phyloP scores from a whole-genome alignment of 306 rosid species.

The Vicia sativa region DNA sequence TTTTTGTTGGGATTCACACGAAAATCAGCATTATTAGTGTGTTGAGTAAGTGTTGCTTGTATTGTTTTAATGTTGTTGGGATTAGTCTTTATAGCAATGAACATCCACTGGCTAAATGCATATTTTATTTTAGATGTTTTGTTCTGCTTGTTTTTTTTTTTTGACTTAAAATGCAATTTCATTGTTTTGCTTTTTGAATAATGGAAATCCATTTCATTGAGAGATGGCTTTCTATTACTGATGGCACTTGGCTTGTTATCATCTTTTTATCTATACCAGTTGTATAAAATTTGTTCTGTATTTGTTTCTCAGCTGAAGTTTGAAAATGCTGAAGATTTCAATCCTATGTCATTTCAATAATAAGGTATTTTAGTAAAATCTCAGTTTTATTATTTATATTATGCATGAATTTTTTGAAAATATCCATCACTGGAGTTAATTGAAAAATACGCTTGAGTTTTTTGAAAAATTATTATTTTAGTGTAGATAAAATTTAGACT shows the following conservation, averaged over 20 bases:
- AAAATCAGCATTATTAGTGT: no score
- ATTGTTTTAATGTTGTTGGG: no score
- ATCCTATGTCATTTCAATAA: constrained; percentile 93
- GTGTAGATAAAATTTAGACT: no score
- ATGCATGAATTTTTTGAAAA: no score
- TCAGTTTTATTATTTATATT: background rate
- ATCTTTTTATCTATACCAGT: background rate
- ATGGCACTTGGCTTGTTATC: background rate
- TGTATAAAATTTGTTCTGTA: background rate
- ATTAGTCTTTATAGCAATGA: no score
- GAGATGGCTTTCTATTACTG: background rate
- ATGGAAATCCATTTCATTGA: background rate
- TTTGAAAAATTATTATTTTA: no score
- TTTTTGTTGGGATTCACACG: no score
- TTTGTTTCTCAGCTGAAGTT: constrained; percentile 60
- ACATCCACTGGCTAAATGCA: no score
- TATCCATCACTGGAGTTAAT: no score
- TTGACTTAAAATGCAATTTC: no score
- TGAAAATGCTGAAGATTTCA: constrained; percentile 82
- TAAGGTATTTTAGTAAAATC: constrained; percentile 53
- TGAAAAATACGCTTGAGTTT: no score
- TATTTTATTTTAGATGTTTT: background rate
- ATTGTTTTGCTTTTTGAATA: background rate
- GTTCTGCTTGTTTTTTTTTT: background rate
- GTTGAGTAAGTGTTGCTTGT: no score